A percentile compares a stretch with the other conserved stretches of the same genome.
Conservation (phyloP, 139 green algal species). For the Yamagishiella unicocca region DNA sequence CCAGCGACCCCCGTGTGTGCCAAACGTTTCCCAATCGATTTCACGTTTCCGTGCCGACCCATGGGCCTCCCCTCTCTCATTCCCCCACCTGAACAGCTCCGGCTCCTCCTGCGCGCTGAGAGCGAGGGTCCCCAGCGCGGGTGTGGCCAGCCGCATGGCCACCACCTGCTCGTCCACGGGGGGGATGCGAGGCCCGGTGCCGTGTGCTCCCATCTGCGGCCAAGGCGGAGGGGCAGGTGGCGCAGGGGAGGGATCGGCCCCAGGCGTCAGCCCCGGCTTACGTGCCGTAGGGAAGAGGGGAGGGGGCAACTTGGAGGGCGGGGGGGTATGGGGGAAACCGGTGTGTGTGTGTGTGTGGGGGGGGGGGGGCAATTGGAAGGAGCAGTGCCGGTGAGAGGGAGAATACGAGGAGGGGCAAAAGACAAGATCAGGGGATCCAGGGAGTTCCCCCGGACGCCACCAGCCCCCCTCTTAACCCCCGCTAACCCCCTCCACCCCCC, state of each 20-base stretch:
- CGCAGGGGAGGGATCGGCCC: neutral
- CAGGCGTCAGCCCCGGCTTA: too few relatives aligned
- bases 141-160: slow-evolving; percentile 91
- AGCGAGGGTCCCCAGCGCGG: slow-evolving; percentile 77
- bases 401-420: too few relatives aligned
- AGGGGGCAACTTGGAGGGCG: neutral
- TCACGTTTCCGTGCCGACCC: too few relatives aligned
- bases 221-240: neutral
- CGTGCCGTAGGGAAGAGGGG: too few relatives aligned
- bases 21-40: too few relatives aligned
- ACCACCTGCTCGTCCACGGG: slow-evolving; percentile 94
- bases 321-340: too few relatives aligned
- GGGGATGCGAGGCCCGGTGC: slow-evolving; percentile 92
- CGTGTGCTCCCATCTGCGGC: slow-evolving; percentile 91
- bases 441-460: neutral
- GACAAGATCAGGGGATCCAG: too few relatives aligned
- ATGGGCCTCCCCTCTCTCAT: neutral
- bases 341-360: too few relatives aligned
- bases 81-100: slow-evolving; percentile 77
- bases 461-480: neutral
- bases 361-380: too few relatives aligned
- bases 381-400: too few relatives aligned
- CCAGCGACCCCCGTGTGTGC: too few relatives aligned
- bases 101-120: slow-evolving; percentile 72
- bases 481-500: slow-evolving; percentile 27